Evolutionary conservation across 2,329 filamentous ascomycete genomes (phyloP), one percentile per base, ranked within the genome.

Genomic region (Fusarium tjaetaba): DNA sequence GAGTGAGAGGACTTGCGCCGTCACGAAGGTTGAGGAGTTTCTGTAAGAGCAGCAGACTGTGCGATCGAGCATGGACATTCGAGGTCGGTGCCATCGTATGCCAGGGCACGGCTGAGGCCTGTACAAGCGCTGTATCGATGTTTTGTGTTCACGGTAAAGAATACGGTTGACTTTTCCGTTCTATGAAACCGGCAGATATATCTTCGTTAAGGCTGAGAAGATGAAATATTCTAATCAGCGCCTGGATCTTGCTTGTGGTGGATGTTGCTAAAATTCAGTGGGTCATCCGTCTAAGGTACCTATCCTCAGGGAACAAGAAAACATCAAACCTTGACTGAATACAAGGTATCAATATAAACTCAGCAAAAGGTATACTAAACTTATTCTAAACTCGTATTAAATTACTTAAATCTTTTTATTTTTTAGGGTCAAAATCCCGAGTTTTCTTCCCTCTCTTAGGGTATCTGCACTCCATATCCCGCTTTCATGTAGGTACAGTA

Each of bases 11-110:
- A 55, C 94, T 97, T 20, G 93, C 91, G 64, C 90, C 91, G 81
- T 96, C 93, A 71, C 94, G 89, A 63, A 94, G 86, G 79, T 91
- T 94, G 72, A 97, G 86, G 4, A 97, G 86, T 79, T 94, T 95
- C 72, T 95, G 93, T 62, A 97, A 91, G 5, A 97, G 86, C 6
- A 97, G 89, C 28, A 97, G 84, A 80, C 95, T 95, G 82, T 97
- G 95, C 26, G 94, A 95, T 73, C 94, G 90, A 36, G 93, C 88
- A 79, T 97, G 94, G 52, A 88, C 84, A 49, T 88, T 83, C n/a
- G 85, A 84, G 26, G 85, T 83, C 9, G 89, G 86, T 34, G 89
- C 84, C 90, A 92, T 92, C 32, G 7, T 59, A 28, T 45, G 22
- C 34, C 13, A 39, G 42, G 52, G 20, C 42, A 41, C 14, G 22